A percentile compares a stretch with the other conserved stretches of the same genome.
These are phyloP conservation scores for Teratosphaeria pseudoeucalypti DNA, from an alignment of 2,329 filamentous ascomycete genomes.

Conservation along the genomic window DNA sequence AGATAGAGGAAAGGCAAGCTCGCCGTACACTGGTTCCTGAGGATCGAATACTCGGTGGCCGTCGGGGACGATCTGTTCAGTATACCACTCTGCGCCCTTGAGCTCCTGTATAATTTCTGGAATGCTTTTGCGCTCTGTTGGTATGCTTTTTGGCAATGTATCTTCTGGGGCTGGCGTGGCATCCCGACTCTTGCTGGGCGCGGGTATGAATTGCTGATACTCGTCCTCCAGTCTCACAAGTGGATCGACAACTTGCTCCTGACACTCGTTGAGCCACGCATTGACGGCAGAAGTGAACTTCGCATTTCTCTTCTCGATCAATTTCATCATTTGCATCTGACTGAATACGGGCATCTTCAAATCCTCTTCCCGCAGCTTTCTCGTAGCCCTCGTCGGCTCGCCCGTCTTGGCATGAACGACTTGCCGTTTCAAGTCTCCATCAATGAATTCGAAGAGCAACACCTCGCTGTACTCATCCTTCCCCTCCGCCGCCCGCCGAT, in stretches of 20 bases:
- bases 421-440: constrained; percentile 79
- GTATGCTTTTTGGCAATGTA: constrained; percentile 60
- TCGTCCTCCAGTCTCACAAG: constrained; percentile 53
- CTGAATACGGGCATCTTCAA: constrained; percentile 87
- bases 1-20: constrained; percentile 75
- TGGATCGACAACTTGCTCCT: constrained; percentile 54
- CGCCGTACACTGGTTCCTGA: constrained; percentile 70
- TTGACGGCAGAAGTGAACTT: constrained; percentile 74
- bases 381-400: constrained; percentile 56
- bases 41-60: constrained; percentile 85
- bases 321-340: constrained; percentile 77
- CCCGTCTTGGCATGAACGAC: constrained; percentile 63
- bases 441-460: constrained; percentile 82
- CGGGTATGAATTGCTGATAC: constrained; percentile 53
- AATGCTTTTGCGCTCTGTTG: constrained; percentile 67
- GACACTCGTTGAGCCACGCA: constrained; percentile 64
- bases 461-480: constrained; percentile 47
- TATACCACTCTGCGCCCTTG: constrained; percentile 76
- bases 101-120: constrained; percentile 79
- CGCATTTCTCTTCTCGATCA: constrained; percentile 82
- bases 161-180: constrained; percentile 33
- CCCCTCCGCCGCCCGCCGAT: constrained; percentile 25
- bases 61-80: constrained; percentile 82
- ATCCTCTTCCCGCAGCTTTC: constrained; percentile 64
- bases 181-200: constrained; percentile 38